Evolutionary conservation across 2,329 filamentous ascomycete genomes (phyloP).

Genomic region (Pseudogymnoascus sp.): DNA sequence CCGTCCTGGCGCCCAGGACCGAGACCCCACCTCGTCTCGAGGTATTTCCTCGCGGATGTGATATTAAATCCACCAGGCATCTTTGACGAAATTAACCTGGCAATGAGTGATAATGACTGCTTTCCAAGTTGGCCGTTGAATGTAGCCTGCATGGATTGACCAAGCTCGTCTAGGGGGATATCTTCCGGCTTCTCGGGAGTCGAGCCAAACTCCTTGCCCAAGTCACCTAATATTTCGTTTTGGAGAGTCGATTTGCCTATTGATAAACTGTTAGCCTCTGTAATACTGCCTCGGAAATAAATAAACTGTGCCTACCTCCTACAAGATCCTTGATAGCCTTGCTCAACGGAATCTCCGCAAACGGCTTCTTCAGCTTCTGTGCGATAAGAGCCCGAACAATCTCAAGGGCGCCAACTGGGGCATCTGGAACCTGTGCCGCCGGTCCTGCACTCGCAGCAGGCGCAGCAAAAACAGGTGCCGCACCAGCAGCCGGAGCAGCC

Average conservation of each 20-base stretch:
- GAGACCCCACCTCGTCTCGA: conserved; percentile 90
- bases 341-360: conserved; percentile 79
- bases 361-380: conserved; percentile 93
- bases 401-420: conserved; percentile 79
- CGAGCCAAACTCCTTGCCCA: conserved; percentile 97
- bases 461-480: conserved; percentile 45
- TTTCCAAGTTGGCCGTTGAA: conserved; percentile 98
- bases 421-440: conserved; percentile 77
- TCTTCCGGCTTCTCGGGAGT: conserved; percentile 98
- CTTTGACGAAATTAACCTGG: conserved; percentile 92
- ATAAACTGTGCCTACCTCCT: conserved; percentile 60
- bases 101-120: conserved; percentile 86
- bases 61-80: conserved; percentile 99
- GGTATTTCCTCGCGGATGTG: conserved; percentile 86
- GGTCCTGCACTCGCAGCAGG: conserved; percentile 70
- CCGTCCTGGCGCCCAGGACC: conserved; percentile 83
- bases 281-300: conserved; percentile 14
- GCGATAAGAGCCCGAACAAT: conserved; percentile 84
- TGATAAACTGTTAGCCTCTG: conserved; percentile 13
- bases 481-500: conserved; percentile 37
- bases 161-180: conserved; percentile 88
- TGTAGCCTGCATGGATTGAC: conserved; percentile 93
- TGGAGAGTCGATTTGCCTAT: conserved; percentile 95
- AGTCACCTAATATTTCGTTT: conserved; percentile 95
- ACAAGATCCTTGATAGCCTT: conserved; percentile 99